These are phyloP conservation scores for Cicer pinnatifidum DNA, from an alignment of 306 rosid species.

Conservation along the genomic window DNA sequence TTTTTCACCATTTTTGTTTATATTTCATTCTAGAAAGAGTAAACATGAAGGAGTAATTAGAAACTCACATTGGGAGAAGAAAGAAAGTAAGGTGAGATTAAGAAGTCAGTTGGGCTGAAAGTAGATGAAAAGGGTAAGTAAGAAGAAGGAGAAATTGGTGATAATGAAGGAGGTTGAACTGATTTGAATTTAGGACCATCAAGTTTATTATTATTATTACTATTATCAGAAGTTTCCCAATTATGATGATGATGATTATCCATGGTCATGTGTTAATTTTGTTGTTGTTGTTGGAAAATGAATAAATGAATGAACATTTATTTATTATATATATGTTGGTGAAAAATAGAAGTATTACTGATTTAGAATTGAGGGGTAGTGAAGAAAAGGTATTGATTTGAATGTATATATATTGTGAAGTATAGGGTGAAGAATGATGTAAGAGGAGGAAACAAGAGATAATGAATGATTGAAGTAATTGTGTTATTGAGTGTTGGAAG, in stretches of 20 bases:
- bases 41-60: background rate
- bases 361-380: conserved; percentile 32
- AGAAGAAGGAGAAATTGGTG: conserved; percentile 70
- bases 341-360: conserved; percentile 45
- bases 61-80: conserved; percentile 66
- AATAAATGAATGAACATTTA: background rate
- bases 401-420: conserved; percentile 38
- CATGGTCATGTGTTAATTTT: conserved; percentile 46
- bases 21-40: no score
- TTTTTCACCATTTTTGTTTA: no score
- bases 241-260: conserved; percentile 38
- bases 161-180: conserved; percentile 65
- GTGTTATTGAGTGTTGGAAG: conserved; percentile 19
- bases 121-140: conserved; percentile 49
- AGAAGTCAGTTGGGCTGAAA: conserved; percentile 68
- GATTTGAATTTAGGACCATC: conserved; percentile 72
- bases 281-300: conserved; percentile 15
- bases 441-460: background rate
- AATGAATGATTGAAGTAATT: background rate
- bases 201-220: background rate
- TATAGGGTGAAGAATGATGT: background rate
- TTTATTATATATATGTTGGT: conserved; percentile 33
- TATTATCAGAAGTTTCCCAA: conserved; percentile 54
- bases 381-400: conserved; percentile 33
- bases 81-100: conserved; percentile 64